Percentiles rank a stretch among this genome's conserved stretches.
Conservation (phyloP, 495 filamentous ascomycete genomes). For the Tuber melanosporum region DNA sequence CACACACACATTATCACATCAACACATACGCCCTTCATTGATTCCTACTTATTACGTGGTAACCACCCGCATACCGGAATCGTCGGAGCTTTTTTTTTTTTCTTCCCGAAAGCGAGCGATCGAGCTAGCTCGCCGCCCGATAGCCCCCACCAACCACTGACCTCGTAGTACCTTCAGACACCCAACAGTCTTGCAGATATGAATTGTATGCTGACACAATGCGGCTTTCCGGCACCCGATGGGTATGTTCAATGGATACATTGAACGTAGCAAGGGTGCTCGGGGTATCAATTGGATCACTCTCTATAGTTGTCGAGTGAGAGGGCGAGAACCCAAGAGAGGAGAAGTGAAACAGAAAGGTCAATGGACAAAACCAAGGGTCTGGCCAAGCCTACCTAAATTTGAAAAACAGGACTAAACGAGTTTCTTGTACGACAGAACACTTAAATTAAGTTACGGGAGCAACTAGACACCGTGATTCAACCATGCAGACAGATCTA, state of each 20-base stretch:
- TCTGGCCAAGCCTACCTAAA: neutral
- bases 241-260: slow-evolving; percentile 1
- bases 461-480: neutral
- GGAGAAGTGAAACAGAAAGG: neutral
- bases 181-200: neutral
- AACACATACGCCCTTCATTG: neutral
- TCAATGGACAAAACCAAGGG: neutral
- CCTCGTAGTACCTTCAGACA: neutral
- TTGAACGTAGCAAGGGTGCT: neutral
- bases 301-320: neutral
- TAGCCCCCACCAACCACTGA: neutral
- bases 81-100: neutral
- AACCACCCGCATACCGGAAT: neutral
- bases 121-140: neutral
- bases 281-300: slow-evolving; percentile 6
- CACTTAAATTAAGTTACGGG: slow-evolving; percentile 1
- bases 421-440: slow-evolving; percentile 12
- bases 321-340: neutral
- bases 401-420: slow-evolving; percentile 13
- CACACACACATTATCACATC: neutral
- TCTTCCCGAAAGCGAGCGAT: neutral
- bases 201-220: neutral
- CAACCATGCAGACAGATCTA: slow-evolving; percentile 14
- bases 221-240: slow-evolving; percentile 8
- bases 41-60: neutral